Conservation (phyloP, 768 basidiomycete genomes). For the Trametopsis cervina region DNA sequence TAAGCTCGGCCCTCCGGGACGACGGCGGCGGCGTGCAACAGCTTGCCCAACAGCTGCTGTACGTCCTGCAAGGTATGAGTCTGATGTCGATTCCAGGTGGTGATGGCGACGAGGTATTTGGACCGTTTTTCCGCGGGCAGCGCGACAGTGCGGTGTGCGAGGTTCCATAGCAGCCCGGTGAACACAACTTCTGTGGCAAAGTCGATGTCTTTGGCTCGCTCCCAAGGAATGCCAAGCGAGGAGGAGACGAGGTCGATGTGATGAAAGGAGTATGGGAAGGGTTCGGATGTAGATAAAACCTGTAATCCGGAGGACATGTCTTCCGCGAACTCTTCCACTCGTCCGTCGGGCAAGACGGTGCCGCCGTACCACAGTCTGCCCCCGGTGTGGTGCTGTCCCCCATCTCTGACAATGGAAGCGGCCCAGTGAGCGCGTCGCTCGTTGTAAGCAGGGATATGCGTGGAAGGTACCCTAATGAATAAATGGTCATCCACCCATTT, state of each 20-base stretch:
- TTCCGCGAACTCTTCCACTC: no score
- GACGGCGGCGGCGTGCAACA: no score
- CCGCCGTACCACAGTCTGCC: no score
- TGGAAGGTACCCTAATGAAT: no score
- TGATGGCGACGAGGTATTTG: slow-evolving; percentile 26
- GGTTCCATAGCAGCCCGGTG: slow-evolving; percentile 28
- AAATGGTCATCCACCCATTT: slow-evolving; percentile 38
- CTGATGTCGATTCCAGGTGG: slow-evolving; percentile 19
- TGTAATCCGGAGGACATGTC: slow-evolving; percentile 23
- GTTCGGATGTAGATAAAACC: slow-evolving; percentile 7
- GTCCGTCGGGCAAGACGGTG: no score
- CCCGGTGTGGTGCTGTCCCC: no score
- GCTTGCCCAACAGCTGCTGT: slow-evolving; percentile 33
- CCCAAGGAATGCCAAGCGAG: slow-evolving; percentile 27
- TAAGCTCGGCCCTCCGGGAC: no score
- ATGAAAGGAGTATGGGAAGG: slow-evolving; percentile 15
- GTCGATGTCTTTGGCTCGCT: slow-evolving; percentile 22
- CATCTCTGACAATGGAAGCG: no score
- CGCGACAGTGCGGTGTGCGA: slow-evolving; percentile 17
- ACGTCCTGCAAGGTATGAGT: slow-evolving; percentile 29
- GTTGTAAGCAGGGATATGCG: no score
- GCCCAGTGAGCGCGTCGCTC: no score
- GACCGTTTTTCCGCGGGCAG: slow-evolving; percentile 19
- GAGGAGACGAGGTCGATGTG: slow-evolving; percentile 32
- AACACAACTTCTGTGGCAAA: slow-evolving; percentile 17